Base-by-base conservation (phyloP, 805 yeast genomes). In the Yamadazyma kitorensis region DNA sequence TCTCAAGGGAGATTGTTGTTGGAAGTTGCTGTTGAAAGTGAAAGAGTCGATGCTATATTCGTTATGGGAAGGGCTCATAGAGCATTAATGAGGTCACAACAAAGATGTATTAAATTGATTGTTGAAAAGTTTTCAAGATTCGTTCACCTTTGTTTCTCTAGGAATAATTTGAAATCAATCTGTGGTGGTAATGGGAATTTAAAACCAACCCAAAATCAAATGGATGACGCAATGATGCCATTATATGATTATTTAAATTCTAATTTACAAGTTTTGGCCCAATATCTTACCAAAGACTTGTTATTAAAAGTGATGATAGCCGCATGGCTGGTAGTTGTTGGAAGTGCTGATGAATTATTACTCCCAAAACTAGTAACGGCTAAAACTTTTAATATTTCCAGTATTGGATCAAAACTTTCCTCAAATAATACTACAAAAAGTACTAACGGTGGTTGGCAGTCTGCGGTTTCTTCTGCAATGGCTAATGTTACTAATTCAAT, bases 51-150 rank as follows among this genome's bases (percentile, higher is more conserved):
- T 57, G 87, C 95, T 1, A 59, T 86, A 6, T 91, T 84, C 49
- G 82, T 80, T 29, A 71, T 91, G 57, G 94, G 95, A 1, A 73
- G 82, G 43, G 80, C 91, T 0, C 76, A 81, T 47, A 64, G 91
- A 43, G 71, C 80, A 1, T 61, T 91, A 18, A 60, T 69, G 20
- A 70, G 88, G 40, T 69, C 80, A 1, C 77, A 79, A 52, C 83
- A 83, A 34, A 73, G 85, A 36, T 75, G 83, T 38, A 71, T 84
- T 32, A 76, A 80, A 36, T 54, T 78, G 37, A 75, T 91, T 43
- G 93, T 86, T 6, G 83, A 76, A 33, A 82, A 84, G 44, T 85
- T 88, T 45, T 67, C 86, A 0, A 62, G 76, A 2, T 80, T 76
- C 42, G 78, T 89, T 33, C 70, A 71, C 26, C 73, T 60, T 43